phyloP scores from a whole-genome alignment of 2,329 filamentous ascomycete species.

The Penicillium olsonii region DNA sequence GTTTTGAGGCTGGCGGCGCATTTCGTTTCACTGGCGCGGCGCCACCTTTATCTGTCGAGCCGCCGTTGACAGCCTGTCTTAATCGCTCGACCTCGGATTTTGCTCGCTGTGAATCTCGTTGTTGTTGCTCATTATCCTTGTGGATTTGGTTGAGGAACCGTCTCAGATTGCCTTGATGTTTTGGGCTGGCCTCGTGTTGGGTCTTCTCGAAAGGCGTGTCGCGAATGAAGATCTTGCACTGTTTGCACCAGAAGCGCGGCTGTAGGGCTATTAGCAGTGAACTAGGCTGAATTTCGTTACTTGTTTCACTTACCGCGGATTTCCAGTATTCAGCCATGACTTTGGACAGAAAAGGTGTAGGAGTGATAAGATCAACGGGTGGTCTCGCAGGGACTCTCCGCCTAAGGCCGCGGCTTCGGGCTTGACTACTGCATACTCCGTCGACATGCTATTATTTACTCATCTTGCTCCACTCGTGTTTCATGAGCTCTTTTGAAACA shows the following conservation, averaged over 20 bases:
- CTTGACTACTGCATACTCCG: too few relatives aligned
- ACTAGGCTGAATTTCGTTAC: neutral
- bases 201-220: constrained; percentile 87
- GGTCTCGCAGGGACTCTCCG: constrained; percentile 17
- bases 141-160: constrained; percentile 88
- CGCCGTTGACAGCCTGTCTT: constrained; percentile 69
- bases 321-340: constrained; percentile 98
- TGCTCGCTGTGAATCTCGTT: constrained; percentile 78
- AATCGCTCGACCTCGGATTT: constrained; percentile 83
- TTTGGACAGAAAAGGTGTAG: neutral
- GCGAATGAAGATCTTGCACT: constrained; percentile 85
- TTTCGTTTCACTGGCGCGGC: constrained; percentile 29
- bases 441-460: too few relatives aligned
- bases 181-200: constrained; percentile 84
- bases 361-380: constrained; percentile 20
- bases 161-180: constrained; percentile 83
- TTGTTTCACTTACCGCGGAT: constrained; percentile 67
- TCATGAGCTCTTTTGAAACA: too few relatives aligned
- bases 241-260: constrained; percentile 97
- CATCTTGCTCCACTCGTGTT: too few relatives aligned
- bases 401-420: neutral
- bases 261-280: constrained; percentile 35
- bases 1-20: constrained; percentile 36
- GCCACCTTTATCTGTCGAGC: constrained; percentile 28
- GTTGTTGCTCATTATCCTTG: constrained; percentile 76